These are phyloP conservation scores for Moricandia moricandioides DNA, from an alignment of 345 rosid species.

Conservation along the genomic window DNA sequence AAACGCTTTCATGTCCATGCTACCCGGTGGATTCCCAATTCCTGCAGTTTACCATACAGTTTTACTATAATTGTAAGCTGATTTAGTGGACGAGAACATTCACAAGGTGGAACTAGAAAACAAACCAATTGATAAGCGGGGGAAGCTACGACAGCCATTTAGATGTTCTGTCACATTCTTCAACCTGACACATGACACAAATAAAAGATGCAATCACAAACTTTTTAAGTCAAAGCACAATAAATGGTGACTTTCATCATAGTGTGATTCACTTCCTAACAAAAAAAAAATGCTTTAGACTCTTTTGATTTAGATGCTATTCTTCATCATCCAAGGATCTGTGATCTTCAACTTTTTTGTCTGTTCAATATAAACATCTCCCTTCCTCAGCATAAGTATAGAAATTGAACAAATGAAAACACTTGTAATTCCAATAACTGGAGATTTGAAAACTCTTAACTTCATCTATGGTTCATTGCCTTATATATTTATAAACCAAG, in stretches of 20 bases:
- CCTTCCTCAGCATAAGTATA: not conserved
- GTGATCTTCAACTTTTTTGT: not conserved
- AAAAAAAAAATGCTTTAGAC: not conserved
- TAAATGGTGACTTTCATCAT: not conserved
- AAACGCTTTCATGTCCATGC: conserved; percentile 88
- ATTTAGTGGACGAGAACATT: not conserved
- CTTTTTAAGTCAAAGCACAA: not conserved
- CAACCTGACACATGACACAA: conserved; percentile 48
- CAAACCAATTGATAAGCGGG: conserved; percentile 74
- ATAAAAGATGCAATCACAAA: not conserved
- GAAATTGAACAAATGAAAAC: not conserved
- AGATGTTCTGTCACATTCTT: conserved; percentile 70
- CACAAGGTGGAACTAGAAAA: not conserved
- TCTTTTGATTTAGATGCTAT: not conserved
- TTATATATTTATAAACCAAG: not conserved
- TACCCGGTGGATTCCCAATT: conserved; percentile 87
- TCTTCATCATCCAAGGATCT: not conserved
- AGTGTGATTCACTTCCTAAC: not conserved
- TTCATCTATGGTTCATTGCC: not conserved
- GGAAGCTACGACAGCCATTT: conserved; percentile 69
- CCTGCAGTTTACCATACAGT: conserved; percentile 41
- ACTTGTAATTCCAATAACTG: not conserved
- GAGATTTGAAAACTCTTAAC: not conserved
- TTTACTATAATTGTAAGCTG: not conserved
- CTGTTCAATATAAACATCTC: no score